A percentile compares a stretch with the other conserved stretches of the same genome.
Evolutionary conservation across 2,329 filamentous ascomycete genomes (phyloP).

Genomic region (Hypoxylon sp.): DNA sequence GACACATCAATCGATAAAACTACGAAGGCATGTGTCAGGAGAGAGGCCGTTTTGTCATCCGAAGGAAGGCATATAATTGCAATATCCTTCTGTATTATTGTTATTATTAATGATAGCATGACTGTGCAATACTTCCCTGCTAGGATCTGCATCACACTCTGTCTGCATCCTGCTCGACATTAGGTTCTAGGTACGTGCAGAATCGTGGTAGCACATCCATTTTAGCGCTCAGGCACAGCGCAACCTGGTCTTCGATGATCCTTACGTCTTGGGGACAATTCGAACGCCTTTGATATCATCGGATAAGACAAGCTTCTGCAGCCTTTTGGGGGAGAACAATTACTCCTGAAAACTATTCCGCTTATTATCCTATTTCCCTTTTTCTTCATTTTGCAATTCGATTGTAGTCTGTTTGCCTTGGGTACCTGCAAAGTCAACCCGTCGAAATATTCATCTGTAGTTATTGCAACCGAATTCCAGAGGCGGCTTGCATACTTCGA

Average conservation of each 20-base stretch:
- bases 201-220: constrained; percentile 27
- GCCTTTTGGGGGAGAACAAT: constrained; percentile 13
- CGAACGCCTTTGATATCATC: constrained; percentile 41
- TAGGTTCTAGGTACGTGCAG: constrained; percentile 26
- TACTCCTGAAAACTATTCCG: constrained; percentile 10
- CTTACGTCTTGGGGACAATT: constrained; percentile 28
- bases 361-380: constrained; percentile 2
- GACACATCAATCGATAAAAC: constrained; percentile 20
- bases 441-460: constrained; percentile 16
- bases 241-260: constrained; percentile 32
- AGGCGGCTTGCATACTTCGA: constrained; percentile 20
- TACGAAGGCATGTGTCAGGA: neutral
- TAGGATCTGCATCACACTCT: neutral
- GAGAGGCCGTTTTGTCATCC: neutral
- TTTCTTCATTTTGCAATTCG: constrained; percentile 14
- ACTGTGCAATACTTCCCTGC: neutral
- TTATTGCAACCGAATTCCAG: constrained; percentile 25
- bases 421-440: constrained; percentile 4
- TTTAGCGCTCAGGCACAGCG: constrained; percentile 35
- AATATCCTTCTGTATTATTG: neutral
- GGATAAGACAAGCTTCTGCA: constrained; percentile 23
- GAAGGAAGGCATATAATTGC: neutral
- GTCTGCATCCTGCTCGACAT: constrained; percentile 13
- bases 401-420: constrained; percentile 6
- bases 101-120: neutral